phyloP scores from a whole-genome alignment of 148 eudicot species.

The Persicaria maculosa region DNA sequence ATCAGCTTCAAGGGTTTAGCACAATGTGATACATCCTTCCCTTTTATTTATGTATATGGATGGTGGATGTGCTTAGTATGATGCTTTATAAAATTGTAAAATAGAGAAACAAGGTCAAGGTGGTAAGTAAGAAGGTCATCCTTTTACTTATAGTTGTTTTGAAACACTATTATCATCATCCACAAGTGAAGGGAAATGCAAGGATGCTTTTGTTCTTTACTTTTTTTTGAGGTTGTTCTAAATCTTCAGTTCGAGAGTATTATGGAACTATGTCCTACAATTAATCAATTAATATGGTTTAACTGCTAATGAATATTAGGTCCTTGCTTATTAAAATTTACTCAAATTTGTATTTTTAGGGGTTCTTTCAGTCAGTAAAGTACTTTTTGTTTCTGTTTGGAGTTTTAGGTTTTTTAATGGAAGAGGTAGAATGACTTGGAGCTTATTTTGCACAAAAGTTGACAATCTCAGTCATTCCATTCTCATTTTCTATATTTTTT shows the following conservation, averaged over 20 bases:
- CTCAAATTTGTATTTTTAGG: too few species aligned
- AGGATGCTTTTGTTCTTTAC: background rate
- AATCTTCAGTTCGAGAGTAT: background rate
- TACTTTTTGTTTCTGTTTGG: background rate
- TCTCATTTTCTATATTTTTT: too few species aligned
- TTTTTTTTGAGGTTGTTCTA: background rate
- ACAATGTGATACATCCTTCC: background rate
- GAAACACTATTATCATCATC: background rate
- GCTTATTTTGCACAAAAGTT: background rate
- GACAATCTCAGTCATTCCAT: background rate
- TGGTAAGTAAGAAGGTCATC: background rate
- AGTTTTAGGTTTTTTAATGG: background rate
- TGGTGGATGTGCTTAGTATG: slow-evolving; percentile 1
- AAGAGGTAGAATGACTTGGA: background rate
- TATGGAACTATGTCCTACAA: background rate
- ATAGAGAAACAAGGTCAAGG: background rate
- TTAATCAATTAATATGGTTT: too few species aligned
- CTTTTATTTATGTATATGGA: background rate
- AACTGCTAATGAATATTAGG: too few species aligned
- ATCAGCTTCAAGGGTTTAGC: background rate
- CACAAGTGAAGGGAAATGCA: background rate
- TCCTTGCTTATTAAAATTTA: too few species aligned
- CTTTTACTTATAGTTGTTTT: background rate
- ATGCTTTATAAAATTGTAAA: background rate
- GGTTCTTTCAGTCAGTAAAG: background rate